phyloP scores from a whole-genome alignment of 805 yeast species.

The Kregervanrija pseudodelftensis region DNA sequence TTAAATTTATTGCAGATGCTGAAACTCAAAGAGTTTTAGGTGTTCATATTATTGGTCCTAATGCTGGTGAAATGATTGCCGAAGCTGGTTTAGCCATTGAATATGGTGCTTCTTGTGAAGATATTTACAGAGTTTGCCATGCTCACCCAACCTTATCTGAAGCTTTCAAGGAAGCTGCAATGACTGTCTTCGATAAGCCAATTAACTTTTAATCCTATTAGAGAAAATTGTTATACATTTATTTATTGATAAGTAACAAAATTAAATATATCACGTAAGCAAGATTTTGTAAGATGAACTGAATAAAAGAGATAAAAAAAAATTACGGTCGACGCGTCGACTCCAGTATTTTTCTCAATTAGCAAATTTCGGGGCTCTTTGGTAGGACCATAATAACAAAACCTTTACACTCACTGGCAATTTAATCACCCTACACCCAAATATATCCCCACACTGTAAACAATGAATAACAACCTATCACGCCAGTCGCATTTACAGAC shows the following conservation, averaged over 20 bases:
- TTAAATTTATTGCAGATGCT: constrained; percentile 90
- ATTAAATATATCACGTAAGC: too few relatives aligned
- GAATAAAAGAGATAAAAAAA: neutral
- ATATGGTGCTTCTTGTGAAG: constrained; percentile 98
- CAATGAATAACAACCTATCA: neutral
- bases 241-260: too few relatives aligned
- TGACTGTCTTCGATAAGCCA: constrained; percentile 87
- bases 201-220: constrained; percentile 56
- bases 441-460: neutral
- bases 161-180: constrained; percentile 97
- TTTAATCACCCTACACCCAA: too few relatives aligned
- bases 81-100: constrained; percentile 97
- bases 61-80: constrained; percentile 99
- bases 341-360: neutral
- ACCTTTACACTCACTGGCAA: too few relatives aligned
- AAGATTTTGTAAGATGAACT: neutral
- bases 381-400: neutral
- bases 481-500: constrained; percentile 5
- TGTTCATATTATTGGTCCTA: constrained; percentile 94
- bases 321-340: neutral
- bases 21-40: constrained; percentile 96
- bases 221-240: too few relatives aligned
- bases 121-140: constrained; percentile 93
- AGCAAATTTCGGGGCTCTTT: neutral
- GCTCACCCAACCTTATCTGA: constrained; percentile 98